Conservation (phyloP, 2,329 filamentous ascomycete genomes). For the Sporothrix mexicana region DNA sequence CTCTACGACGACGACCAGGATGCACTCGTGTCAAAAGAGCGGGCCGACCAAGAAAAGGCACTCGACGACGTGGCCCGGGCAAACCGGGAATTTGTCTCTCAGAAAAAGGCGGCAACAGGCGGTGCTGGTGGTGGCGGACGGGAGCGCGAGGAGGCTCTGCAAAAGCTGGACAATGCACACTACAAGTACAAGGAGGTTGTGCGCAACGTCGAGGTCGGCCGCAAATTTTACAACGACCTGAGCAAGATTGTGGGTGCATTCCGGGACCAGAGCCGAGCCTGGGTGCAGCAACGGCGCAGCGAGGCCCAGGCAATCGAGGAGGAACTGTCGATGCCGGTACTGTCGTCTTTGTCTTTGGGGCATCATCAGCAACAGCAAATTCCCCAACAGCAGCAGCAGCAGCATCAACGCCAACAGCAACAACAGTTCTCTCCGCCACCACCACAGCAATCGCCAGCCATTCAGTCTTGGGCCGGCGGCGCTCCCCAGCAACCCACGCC, state of each 20-base stretch:
- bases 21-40: conserved; percentile 69
- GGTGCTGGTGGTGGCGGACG: conserved; percentile 62
- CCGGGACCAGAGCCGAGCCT: conserved; percentile 75
- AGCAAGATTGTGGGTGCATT: conserved; percentile 84
- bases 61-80: conserved; percentile 72
- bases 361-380: conserved; percentile 26
- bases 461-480: conserved; percentile 62
- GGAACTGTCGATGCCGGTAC: conserved; percentile 61
- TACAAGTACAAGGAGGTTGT: conserved; percentile 97
- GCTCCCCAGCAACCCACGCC: conserved; percentile 59
- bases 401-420: conserved; percentile 26
- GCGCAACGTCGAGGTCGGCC: conserved; percentile 84
- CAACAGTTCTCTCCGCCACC: conserved; percentile 31
- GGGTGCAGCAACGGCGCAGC: conserved; percentile 78
- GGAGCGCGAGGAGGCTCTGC: conserved; percentile 84
- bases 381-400: conserved; percentile 38
- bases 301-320: conserved; percentile 81
- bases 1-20: conserved; percentile 81
- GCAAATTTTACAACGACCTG: conserved; percentile 97
- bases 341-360: conserved; percentile 52
- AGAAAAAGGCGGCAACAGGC: conserved; percentile 62
- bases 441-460: conserved; percentile 49
- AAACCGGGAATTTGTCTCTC: conserved; percentile 75
- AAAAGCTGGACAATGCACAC: conserved; percentile 88
- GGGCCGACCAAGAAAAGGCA: conserved; percentile 75